These are phyloP conservation scores for Theobroma cacao DNA, from an alignment of 345 rosid species.

Conservation along the genomic window DNA sequence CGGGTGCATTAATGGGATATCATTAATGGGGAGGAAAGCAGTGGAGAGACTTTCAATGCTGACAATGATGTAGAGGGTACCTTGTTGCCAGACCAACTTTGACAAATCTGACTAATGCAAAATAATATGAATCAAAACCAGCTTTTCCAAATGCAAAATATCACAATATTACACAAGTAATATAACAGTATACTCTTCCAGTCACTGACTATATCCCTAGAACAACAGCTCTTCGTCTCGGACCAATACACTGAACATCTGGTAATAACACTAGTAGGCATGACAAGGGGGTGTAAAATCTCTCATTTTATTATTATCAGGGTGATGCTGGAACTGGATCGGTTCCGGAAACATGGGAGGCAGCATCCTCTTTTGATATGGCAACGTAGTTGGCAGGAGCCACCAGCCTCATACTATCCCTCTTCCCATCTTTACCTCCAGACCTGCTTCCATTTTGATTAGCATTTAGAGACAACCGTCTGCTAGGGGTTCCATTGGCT, in stretches of 20 bases:
- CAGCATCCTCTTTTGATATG: conserved; percentile 65
- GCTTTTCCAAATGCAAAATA: conserved; percentile 11
- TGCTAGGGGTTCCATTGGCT: conserved; percentile 69
- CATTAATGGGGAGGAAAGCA: too few relatives aligned
- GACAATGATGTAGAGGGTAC: background rate
- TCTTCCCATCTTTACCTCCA: conserved; percentile 58
- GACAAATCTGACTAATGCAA: background rate
- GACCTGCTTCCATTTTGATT: conserved; percentile 77
- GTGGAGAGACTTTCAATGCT: too few relatives aligned
- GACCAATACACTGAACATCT: conserved; percentile 1
- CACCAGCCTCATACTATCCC: conserved; percentile 59
- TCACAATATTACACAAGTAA: conserved; percentile 13
- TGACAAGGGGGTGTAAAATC: background rate
- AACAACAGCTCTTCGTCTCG: background rate
- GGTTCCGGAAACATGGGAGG: conserved; percentile 64
- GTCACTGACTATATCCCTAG: conserved; percentile 14
- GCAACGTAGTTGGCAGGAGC: conserved; percentile 69
- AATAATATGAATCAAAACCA: conserved; percentile 5
- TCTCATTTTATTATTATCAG: conserved; percentile 31
- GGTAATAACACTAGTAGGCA: conserved; percentile 10
- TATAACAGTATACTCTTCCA: conserved; percentile 5
- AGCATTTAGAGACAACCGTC: conserved; percentile 79
- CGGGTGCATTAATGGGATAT: too few relatives aligned
- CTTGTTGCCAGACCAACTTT: background rate
- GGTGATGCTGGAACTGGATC: conserved; percentile 73